A percentile compares a stretch with the other conserved stretches of the same genome.
phyloP scores from a whole-genome alignment of 768 basidiomycete species.

The Tricholomella constricta region DNA sequence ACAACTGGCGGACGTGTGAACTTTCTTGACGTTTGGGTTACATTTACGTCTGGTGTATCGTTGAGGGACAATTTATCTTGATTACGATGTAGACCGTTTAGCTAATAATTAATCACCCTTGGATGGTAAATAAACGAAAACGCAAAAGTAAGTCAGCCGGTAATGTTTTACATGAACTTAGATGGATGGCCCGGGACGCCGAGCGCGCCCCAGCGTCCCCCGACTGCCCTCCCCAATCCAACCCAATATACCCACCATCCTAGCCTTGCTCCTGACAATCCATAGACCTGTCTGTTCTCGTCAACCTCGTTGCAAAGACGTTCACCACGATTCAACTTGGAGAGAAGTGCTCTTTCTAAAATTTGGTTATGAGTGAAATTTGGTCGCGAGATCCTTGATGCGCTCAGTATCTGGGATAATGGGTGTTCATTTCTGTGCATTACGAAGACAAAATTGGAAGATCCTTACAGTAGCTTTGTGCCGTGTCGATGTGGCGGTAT shows the following conservation, averaged over 20 bases:
- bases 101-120: slow-evolving; percentile 5
- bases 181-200: no score
- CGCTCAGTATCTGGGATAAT: slow-evolving; percentile 40
- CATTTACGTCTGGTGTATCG: slow-evolving; percentile 9
- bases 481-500: slow-evolving; percentile 46
- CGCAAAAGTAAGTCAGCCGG: no score
- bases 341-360: slow-evolving; percentile 39
- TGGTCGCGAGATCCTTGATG: slow-evolving; percentile 48
- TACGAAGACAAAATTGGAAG: background rate
- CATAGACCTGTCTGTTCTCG: slow-evolving; percentile 35
- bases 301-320: slow-evolving; percentile 42
- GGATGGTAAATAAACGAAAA: background rate
- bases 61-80: slow-evolving; percentile 14
- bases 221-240: no score
- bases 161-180: no score
- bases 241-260: no score
- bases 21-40: slow-evolving; percentile 8
- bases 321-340: slow-evolving; percentile 43
- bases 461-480: slow-evolving; percentile 31
- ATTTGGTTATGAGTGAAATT: slow-evolving; percentile 53
- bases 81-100: slow-evolving; percentile 10
- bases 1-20: background rate
- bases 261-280: slow-evolving; percentile 39
- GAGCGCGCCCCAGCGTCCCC: no score
- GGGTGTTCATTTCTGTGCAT: background rate